Evolutionary conservation across 2,329 filamentous ascomycete genomes (phyloP), one percentile per base, ranked within the genome.

Genomic region (Blastomyces gilchristii): DNA sequence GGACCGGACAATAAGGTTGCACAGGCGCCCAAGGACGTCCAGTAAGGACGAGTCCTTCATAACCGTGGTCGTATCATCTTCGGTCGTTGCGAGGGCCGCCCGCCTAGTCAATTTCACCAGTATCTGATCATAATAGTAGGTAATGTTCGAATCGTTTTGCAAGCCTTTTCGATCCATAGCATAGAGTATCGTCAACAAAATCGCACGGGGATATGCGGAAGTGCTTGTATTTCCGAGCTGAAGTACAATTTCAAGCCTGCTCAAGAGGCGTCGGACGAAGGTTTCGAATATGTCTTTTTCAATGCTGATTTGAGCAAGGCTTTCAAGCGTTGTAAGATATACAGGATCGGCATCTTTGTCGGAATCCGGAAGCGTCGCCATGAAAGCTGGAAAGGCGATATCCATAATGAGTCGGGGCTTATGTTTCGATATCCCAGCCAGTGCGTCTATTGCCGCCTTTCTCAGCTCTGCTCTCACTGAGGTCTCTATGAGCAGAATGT

Each of bases 241-340:
- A 37, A 85, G 77, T 47, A 86, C 41, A 18, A 82, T 73, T 59
- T 82, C 81, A 37, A 87, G 74, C 68, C 86, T 87, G 75, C 83
- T 87, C 71, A 87, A 82, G 37, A 88, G 74, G 39, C 85, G 79
- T 50, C 86, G 76, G 43, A 87, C 79, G 9, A 88, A 75, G 0
- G 85, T 87, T 64, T 86, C 82, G 65, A 88, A 87, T 14, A 87
- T 78, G 47, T 85, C 80, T 65, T 81, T 80, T 69, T 87, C 85
- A 12, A 79, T 78, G 62, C 83, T 85, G 25, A 89, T 80, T 67
- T 86, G 84, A 2, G 86, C 85, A 64, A 89, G 81, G 0, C 80
- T 84, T 68, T 87, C 85, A 31, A 89, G 74, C 0, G 84, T 60
- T 5, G 80, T 74, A n/a, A 81, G 69, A 68, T 86, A 86, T 6